Evolutionary conservation across 1,284 basidiomycete genomes (phyloP).

Genomic region (Ustilago bromivora): DNA sequence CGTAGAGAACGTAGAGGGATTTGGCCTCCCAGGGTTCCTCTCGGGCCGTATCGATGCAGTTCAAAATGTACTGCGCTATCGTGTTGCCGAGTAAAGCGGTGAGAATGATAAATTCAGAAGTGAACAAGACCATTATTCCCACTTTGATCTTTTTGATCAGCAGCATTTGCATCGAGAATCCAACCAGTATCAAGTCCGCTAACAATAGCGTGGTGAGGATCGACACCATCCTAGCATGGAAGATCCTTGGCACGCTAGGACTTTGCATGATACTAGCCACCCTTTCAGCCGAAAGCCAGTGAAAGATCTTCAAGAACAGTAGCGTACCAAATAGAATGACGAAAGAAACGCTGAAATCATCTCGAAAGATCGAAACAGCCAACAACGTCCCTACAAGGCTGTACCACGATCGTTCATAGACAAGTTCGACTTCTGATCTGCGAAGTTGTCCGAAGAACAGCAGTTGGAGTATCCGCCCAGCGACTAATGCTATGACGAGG

Average conservation of each 20-base stretch:
- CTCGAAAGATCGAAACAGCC: constrained; percentile 93
- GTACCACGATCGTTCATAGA: constrained; percentile 96
- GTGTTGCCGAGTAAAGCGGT: constrained; percentile 83
- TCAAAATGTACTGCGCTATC: constrained; percentile 86
- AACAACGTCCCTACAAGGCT: constrained; percentile 95
- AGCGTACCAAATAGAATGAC: constrained; percentile 90
- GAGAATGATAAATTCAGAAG: constrained; percentile 87
- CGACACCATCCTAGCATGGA: constrained; percentile 84
- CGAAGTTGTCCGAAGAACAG: constrained; percentile 93
- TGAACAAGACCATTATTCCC: constrained; percentile 86
- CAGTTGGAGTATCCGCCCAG: constrained; percentile 82
- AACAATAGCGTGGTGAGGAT: constrained; percentile 79
- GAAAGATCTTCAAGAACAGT: constrained; percentile 95
- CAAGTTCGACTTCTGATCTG: constrained; percentile 89
- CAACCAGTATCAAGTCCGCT: constrained; percentile 79
- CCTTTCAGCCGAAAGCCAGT: constrained; percentile 93
- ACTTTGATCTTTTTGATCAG: constrained; percentile 69
- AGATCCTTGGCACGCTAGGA: constrained; percentile 82
- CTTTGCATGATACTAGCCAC: constrained; percentile 99
- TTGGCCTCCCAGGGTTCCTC: constrained; percentile 86
- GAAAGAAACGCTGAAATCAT: constrained; percentile 81
- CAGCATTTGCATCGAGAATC: constrained; percentile 77
- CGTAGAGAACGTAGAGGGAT: constrained; percentile 95
- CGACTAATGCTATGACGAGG: constrained; percentile 80
- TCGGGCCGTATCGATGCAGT: constrained; percentile 76